Percentiles rank a stretch among this genome's conserved stretches.
Conservation (phyloP, 2,329 filamentous ascomycete species). For the Cladosporium sphaerospermum region DNA sequence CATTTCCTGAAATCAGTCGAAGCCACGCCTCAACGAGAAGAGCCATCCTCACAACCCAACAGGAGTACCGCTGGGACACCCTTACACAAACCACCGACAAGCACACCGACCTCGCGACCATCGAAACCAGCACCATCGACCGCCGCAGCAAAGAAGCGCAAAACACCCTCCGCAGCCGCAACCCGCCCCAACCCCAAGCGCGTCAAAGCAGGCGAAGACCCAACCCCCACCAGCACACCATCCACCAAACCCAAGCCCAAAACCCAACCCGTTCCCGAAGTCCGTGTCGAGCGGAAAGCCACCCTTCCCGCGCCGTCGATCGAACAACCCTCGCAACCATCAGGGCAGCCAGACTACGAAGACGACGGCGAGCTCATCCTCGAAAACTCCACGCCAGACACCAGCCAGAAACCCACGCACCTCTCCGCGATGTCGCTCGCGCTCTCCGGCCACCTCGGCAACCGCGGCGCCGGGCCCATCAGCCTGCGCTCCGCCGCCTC, state of each 20-base stretch:
- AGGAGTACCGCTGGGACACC: slow-evolving; percentile 19
- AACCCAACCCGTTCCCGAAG: slow-evolving; percentile 15
- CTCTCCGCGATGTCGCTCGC: slow-evolving; percentile 24
- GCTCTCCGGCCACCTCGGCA: slow-evolving; percentile 16
- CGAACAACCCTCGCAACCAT: slow-evolving; percentile 16
- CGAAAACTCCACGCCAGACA: slow-evolving; percentile 26
- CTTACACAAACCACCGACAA: slow-evolving; percentile 13
- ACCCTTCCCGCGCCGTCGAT: slow-evolving; percentile 11
- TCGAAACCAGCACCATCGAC: slow-evolving; percentile 8
- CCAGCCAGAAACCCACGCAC: slow-evolving; percentile 18
- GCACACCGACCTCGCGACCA: slow-evolving; percentile 18
- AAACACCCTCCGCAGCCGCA: slow-evolving; percentile 3
- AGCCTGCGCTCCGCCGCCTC: slow-evolving; percentile 39
- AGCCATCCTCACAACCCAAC: slow-evolving; percentile 19
- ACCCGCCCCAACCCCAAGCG: slow-evolving; percentile 19
- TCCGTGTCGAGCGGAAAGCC: slow-evolving; percentile 27
- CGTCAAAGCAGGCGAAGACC: slow-evolving; percentile 23
- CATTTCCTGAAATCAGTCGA: slow-evolving; percentile 34
- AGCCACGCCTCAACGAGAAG: slow-evolving; percentile 16
- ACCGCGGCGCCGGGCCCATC: slow-evolving; percentile 35
- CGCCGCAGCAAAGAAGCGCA: slow-evolving; percentile 7
- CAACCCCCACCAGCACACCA: slow-evolving; percentile 9
- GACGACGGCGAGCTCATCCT: slow-evolving; percentile 31
- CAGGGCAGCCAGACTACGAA: slow-evolving; percentile 13
- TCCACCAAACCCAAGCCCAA: slow-evolving; percentile 11